Conservation (phyloP, 1,284 basidiomycete genomes). For the Trichosporon sp. region DNA sequence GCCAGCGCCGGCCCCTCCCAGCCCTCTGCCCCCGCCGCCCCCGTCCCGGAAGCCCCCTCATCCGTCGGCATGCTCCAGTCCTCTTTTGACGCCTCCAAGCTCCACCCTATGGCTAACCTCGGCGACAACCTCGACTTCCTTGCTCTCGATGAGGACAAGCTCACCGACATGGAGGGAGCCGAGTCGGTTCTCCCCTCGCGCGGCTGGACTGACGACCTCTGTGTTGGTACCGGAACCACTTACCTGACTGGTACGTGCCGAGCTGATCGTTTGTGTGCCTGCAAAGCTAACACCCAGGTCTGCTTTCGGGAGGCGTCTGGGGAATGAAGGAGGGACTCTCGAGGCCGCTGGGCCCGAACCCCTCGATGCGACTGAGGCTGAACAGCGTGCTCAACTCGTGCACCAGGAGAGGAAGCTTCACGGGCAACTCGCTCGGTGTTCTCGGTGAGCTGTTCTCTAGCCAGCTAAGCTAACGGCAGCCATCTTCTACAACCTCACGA, state of each 20-base stretch:
- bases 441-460: conserved; percentile 60
- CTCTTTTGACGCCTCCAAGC: conserved; percentile 78
- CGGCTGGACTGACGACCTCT: conserved; percentile 98
- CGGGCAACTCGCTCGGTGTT: conserved; percentile 97
- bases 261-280: conserved; percentile 57
- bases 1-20: conserved; percentile 12
- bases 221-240: conserved; percentile 98
- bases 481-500: conserved; percentile 92
- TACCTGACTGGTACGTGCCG: conserved; percentile 83
- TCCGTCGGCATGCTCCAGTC: conserved; percentile 77
- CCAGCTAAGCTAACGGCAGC: conserved; percentile 55
- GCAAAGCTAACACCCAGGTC: conserved; percentile 63
- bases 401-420: conserved; percentile 92
- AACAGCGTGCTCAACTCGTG: conserved; percentile 96
- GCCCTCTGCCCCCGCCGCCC: conserved; percentile 13
- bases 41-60: conserved; percentile 49
- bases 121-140: conserved; percentile 82
- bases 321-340: conserved; percentile 90
- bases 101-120: conserved; percentile 84
- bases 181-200: conserved; percentile 82
- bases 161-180: conserved; percentile 76
- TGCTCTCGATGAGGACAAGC: conserved; percentile 87
- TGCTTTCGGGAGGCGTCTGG: conserved; percentile 89
- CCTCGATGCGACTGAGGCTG: conserved; percentile 79
- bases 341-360: conserved; percentile 64